These are phyloP conservation scores for Spinacia oleracea DNA, from an alignment of 179 eudicot genomes.

Conservation along the genomic window DNA sequence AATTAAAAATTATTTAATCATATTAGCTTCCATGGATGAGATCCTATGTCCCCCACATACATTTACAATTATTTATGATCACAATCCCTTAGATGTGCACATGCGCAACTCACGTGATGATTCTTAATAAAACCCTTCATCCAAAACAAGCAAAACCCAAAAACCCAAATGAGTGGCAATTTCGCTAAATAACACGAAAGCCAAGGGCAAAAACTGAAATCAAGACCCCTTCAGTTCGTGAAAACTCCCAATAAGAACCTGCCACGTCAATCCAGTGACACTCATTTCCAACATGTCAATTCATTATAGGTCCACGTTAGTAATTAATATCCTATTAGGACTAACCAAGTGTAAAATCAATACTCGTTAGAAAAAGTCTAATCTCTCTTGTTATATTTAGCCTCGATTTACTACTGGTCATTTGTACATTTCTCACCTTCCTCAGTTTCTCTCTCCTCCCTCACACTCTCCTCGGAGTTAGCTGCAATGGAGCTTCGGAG, in stretches of 20 bases:
- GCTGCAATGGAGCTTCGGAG: conserved; percentile 38
- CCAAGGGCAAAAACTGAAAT: conserved; percentile 4
- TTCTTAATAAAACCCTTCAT: neutral
- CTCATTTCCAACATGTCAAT: conserved; percentile 24
- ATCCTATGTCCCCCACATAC: neutral
- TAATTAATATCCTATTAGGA: neutral
- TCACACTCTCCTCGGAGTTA: conserved; percentile 15
- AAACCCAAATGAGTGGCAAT: conserved; percentile 15
- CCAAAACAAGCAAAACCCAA: neutral
- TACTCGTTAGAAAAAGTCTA: neutral
- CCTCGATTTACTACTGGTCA: conserved; percentile 18
- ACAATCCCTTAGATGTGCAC: neutral
- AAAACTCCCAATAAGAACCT: conserved; percentile 27
- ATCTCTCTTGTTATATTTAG: neutral
- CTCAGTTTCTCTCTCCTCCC: conserved; percentile 2
- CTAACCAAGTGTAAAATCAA: neutral
- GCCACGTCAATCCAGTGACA: conserved; percentile 48
- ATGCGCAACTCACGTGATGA: conserved; percentile 17
- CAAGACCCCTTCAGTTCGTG: conserved; percentile 11
- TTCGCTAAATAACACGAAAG: neutral
- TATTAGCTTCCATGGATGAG: neutral
- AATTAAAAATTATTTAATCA: no score
- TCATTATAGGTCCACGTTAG: conserved; percentile 37
- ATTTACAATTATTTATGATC: neutral
- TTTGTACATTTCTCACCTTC: conserved; percentile 25